A percentile compares a stretch with the other conserved stretches of the same genome.
Conservation (phyloP, 148 eudicot species). For the Rhododendron griersonianum region DNA sequence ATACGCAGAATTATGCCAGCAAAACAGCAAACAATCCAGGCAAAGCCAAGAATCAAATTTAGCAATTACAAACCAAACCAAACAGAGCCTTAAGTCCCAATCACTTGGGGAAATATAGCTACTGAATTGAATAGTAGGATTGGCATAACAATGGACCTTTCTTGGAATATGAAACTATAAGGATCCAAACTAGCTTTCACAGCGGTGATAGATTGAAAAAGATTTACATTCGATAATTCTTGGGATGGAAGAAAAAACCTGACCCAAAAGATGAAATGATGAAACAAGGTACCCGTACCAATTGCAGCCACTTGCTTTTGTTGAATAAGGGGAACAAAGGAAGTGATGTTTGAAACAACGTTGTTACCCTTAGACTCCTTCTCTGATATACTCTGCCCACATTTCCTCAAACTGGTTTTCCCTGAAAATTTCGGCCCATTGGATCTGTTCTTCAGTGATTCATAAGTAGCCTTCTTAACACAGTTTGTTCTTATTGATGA, state of each 20-base stretch:
- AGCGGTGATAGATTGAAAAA: neutral
- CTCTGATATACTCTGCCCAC: slow-evolving; percentile 43
- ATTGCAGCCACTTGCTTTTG: slow-evolving; percentile 66
- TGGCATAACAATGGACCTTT: neutral
- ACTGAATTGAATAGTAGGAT: neutral
- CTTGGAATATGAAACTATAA: too few species aligned
- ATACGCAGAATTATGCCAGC: too few species aligned
- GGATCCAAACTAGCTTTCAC: neutral
- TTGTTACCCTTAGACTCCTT: slow-evolving; percentile 49
- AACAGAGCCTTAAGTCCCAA: too few species aligned
- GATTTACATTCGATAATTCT: neutral
- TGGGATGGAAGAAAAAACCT: neutral
- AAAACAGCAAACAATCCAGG: neutral
- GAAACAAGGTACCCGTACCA: slow-evolving; percentile 47
- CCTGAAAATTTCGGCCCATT: slow-evolving; percentile 44
- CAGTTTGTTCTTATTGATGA: slow-evolving; percentile 39
- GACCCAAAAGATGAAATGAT: neutral
- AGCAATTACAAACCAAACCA: neutral
- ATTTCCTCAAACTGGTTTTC: slow-evolving; percentile 49
- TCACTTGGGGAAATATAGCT: too few species aligned
- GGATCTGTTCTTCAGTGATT: slow-evolving; percentile 35
- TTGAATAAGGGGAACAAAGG: slow-evolving; percentile 78
- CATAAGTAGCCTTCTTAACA: slow-evolving; percentile 33
- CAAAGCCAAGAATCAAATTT: neutral
- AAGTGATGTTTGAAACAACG: slow-evolving; percentile 69